Conservation (phyloP, 2,329 filamentous ascomycete species). For the Colletotrichum horii region DNA sequence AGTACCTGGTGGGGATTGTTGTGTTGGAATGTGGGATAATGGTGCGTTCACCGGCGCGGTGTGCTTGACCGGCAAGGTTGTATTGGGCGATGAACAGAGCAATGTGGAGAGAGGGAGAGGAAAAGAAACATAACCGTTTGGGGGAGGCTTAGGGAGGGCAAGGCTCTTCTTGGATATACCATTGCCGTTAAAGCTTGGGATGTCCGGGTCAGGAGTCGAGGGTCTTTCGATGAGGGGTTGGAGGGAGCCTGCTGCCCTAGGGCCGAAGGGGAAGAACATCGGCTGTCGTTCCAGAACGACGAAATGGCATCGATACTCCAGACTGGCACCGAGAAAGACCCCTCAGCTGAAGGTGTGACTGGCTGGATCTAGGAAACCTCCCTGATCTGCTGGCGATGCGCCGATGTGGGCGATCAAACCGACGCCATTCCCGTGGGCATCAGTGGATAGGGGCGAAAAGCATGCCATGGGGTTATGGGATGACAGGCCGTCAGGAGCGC, state of each 20-base stretch:
- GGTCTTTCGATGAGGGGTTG: neutral
- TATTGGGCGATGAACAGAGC: neutral
- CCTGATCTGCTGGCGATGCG: neutral
- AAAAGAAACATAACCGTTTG: neutral
- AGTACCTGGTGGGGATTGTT: neutral
- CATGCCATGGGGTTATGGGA: neutral
- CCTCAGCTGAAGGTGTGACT: neutral
- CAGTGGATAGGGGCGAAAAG: neutral
- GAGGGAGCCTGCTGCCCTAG: neutral
- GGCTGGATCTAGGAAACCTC: neutral
- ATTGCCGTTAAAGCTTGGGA: neutral
- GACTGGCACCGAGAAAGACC: neutral
- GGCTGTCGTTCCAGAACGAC: neutral
- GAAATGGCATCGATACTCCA: neutral
- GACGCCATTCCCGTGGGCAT: neutral
- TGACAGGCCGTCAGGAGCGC: neutral
- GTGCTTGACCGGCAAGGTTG: neutral
- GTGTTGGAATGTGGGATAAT: neutral
- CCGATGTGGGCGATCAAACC: slow-evolving; percentile 12
- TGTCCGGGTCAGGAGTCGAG: neutral
- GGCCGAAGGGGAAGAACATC: neutral
- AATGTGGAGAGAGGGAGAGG: neutral
- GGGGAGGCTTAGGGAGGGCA: neutral
- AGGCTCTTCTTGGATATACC: neutral
- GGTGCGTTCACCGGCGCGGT: neutral